Base-by-base conservation (phyloP, 179 eudicot genomes). In the Gypsophila paniculata region DNA sequence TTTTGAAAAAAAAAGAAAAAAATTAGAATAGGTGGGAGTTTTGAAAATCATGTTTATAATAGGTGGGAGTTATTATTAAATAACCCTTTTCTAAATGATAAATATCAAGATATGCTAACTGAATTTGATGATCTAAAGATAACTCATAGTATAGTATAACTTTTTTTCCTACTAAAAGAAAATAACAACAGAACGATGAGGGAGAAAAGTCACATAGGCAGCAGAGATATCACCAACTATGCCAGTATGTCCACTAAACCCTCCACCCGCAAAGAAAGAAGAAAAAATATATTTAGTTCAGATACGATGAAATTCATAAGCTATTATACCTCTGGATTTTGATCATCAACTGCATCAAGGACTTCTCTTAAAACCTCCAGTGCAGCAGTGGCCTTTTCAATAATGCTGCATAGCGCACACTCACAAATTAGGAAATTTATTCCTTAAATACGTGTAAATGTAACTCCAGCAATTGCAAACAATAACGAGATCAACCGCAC, bases 291-390 rank as follows among this genome's bases (percentile, higher is more conserved):
- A 22, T 58, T 58, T 58, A 25, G 8, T 10, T 22, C 32, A 23
- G 5, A 61, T 26, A 29, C 9, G 14, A 12, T 58, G 61, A 58
- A 58, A 8, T 21, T 58, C 38, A 23, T 26, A 39, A 68, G 64
- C 66, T n/a, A n/a, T 69, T 18, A 39, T 74, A 93, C 99, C 97
- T 91, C 94, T 48, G 96, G 94, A 77, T 81, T 83, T 63, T 85
- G 88, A 72, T 80, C 57, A 78, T 89, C 85, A 72, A 88, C 89
- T 58, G 99, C 90, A 82, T 88, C 88, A 81, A 94, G 86, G 62
- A 94, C 99, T 74, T 94, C 99, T 73, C 88, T 85, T 71, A 94
- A 79, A 69, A 94, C 94, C 86, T 91, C 97, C 72, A 88, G 23
- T 2, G 97, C 94, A 54, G 96, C 79, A 70, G 80, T 85, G 73